Percentiles rank a stretch among this genome's conserved stretches.
Conservation (phyloP, 768 basidiomycete species). For the Butyriboletus loyo region DNA sequence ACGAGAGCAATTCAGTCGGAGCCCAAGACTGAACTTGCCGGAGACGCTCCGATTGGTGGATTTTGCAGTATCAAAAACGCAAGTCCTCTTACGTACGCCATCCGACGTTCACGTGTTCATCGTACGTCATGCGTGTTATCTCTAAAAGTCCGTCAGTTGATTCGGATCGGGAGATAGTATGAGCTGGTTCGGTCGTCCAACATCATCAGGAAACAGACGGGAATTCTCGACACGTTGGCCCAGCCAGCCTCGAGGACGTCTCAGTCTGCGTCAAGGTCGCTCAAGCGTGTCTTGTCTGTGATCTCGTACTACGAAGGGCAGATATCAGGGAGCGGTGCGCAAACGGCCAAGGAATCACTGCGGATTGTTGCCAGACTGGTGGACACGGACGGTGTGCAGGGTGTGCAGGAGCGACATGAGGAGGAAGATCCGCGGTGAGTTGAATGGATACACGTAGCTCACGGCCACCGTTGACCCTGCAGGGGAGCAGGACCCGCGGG, state of each 20-base stretch:
- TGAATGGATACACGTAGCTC: neutral
- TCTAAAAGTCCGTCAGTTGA: neutral
- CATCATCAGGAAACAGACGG: constrained; percentile 45
- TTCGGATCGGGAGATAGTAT: constrained; percentile 43
- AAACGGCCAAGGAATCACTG: constrained; percentile 55
- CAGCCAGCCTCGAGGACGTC: constrained; percentile 27
- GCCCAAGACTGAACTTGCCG: neutral
- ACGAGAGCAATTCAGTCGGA: neutral
- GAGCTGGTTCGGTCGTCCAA: constrained; percentile 59
- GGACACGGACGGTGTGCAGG: constrained; percentile 58
- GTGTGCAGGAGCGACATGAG: constrained; percentile 29
- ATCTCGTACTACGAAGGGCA: constrained; percentile 55
- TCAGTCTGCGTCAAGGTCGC: constrained; percentile 36
- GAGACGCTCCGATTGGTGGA: constrained; percentile 56
- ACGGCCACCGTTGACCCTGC: constrained; percentile 18
- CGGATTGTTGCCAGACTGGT: constrained; percentile 57
- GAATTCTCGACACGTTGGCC: constrained; percentile 41
- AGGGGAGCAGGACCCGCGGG: constrained; percentile 35
- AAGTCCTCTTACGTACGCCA: constrained; percentile 52
- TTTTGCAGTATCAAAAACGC: constrained; percentile 48
- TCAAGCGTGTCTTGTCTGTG: constrained; percentile 42
- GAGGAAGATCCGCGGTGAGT: constrained; percentile 49
- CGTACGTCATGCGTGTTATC: constrained; percentile 39
- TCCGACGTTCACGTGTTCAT: constrained; percentile 56
- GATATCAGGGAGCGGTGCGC: constrained; percentile 40